A percentile compares a stretch with the other conserved stretches of the same genome.
These are phyloP conservation scores for Backusella liffmaniae DNA, from an alignment of 192 early-diverging fungal species.

Conservation along the genomic window DNA sequence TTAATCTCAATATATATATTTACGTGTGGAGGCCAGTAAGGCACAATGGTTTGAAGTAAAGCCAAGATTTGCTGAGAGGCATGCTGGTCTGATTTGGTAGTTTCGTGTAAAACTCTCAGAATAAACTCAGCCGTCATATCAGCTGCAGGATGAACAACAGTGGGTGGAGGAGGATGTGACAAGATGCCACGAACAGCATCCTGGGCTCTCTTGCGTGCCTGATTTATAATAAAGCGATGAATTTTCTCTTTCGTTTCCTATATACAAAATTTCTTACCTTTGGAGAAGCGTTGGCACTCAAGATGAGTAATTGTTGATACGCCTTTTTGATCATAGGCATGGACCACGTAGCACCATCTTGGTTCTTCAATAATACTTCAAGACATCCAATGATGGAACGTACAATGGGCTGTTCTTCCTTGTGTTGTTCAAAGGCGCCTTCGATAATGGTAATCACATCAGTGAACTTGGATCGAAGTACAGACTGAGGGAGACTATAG, in stretches of 20 bases:
- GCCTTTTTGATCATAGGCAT: constrained; percentile 65
- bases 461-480: constrained; percentile 64
- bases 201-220: constrained; percentile 79
- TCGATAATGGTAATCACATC: constrained; percentile 63
- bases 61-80: constrained; percentile 66
- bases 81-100: constrained; percentile 50
- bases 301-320: constrained; percentile 71
- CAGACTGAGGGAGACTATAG: constrained; percentile 47
- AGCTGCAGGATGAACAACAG: constrained; percentile 70
- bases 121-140: constrained; percentile 62
- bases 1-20: constrained; percentile 18
- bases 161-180: constrained; percentile 69
- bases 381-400: constrained; percentile 76
- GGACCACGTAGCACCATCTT: constrained; percentile 75
- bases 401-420: constrained; percentile 74
- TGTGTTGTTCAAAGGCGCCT: constrained; percentile 60
- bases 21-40: constrained; percentile 51
- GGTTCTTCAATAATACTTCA: constrained; percentile 73
- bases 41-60: constrained; percentile 64
- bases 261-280: constrained; percentile 50
- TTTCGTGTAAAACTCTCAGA: constrained; percentile 56
- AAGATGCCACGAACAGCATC: constrained; percentile 77
- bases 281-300: constrained; percentile 80
- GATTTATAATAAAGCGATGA: too few species aligned
- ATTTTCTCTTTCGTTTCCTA: too few species aligned